These are phyloP conservation scores for Rhodotorula sp. DNA, from an alignment of 1,284 basidiomycete genomes.

Conservation along the genomic window DNA sequence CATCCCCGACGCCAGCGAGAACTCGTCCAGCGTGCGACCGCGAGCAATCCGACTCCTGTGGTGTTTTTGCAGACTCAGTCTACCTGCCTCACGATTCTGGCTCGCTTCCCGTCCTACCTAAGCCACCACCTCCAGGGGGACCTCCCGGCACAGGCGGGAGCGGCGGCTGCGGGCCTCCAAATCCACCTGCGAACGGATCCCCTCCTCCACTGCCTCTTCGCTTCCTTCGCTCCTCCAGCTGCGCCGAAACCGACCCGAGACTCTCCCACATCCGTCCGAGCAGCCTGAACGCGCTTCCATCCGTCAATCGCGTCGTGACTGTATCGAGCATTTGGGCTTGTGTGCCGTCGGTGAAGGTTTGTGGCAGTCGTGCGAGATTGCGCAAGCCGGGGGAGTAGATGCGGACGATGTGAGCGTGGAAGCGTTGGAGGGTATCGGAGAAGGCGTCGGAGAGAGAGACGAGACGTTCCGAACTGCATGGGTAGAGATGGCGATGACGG, in stretches of 20 bases:
- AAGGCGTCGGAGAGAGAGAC: slow-evolving; percentile 27
- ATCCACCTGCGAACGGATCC: neutral
- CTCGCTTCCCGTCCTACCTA: neutral
- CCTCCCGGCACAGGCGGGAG: slow-evolving; percentile 1
- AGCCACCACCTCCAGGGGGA: neutral
- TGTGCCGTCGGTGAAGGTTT: slow-evolving; percentile 36
- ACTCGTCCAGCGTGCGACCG: too few relatives aligned
- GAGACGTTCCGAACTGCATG: slow-evolving; percentile 26
- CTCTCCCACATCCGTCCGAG: slow-evolving; percentile 17
- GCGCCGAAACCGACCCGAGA: slow-evolving; percentile 9
- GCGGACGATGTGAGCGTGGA: slow-evolving; percentile 36
- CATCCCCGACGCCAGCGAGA: too few relatives aligned
- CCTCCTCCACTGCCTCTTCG: neutral
- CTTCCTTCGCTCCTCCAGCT: slow-evolving; percentile 26
- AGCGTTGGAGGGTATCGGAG: slow-evolving; percentile 26
- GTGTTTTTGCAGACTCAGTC: too few relatives aligned
- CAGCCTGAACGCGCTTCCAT: slow-evolving; percentile 35
- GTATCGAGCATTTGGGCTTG: slow-evolving; percentile 23
- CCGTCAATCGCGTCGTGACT: slow-evolving; percentile 18
- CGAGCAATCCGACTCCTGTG: too few relatives aligned
- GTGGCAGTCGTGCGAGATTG: slow-evolving; percentile 31
- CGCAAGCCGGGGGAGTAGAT: slow-evolving; percentile 34
- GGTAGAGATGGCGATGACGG: too few relatives aligned
- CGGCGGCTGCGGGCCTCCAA: slow-evolving; percentile 16
- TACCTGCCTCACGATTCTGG: neutral